Percentiles rank a stretch among this genome's conserved stretches.
These are phyloP conservation scores for Stevia rebaudiana DNA, from an alignment of 140 eudicot species.

Conservation along the genomic window DNA sequence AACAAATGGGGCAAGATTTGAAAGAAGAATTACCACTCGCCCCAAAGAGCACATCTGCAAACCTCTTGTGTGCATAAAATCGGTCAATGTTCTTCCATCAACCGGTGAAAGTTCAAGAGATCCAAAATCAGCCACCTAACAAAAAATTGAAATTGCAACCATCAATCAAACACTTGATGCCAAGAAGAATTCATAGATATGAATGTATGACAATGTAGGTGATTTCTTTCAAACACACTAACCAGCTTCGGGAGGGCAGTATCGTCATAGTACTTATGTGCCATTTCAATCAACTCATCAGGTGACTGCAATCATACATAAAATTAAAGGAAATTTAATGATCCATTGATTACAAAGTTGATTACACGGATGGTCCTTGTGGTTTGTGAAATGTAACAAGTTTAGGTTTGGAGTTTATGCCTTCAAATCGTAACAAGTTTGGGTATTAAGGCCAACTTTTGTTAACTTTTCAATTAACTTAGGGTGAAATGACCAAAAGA, in stretches of 20 bases:
- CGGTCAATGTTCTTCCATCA: constrained; percentile 89
- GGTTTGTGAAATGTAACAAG: too few species aligned
- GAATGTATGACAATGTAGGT: constrained; percentile 1
- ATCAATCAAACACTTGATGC: constrained; percentile 7
- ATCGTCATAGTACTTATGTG: constrained; percentile 75
- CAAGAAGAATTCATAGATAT: constrained; percentile 11
- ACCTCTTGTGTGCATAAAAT: constrained; percentile 96
- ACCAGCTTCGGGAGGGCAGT: constrained; percentile 95
- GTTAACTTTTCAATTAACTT: too few species aligned
- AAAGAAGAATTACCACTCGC: constrained; percentile 57
- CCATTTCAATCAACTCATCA: constrained; percentile 83
- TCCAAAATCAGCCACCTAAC: constrained; percentile 94
- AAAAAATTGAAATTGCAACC: constrained; percentile 12
- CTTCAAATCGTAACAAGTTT: too few species aligned
- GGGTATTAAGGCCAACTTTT: too few species aligned
- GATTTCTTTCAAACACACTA: constrained; percentile 23
- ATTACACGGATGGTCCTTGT: too few species aligned
- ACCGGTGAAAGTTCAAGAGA: constrained; percentile 98
- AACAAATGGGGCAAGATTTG: constrained; percentile 1
- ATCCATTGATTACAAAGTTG: too few species aligned
- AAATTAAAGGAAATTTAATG: constrained; percentile 25
- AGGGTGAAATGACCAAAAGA: too few species aligned
- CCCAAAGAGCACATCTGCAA: constrained; percentile 89
- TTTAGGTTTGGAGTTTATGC: too few species aligned
- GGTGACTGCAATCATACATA: constrained; percentile 55